A percentile compares a stretch with the other conserved stretches of the same genome.
phyloP scores from a whole-genome alignment of 768 basidiomycete species.

The Lactarius sp. region DNA sequence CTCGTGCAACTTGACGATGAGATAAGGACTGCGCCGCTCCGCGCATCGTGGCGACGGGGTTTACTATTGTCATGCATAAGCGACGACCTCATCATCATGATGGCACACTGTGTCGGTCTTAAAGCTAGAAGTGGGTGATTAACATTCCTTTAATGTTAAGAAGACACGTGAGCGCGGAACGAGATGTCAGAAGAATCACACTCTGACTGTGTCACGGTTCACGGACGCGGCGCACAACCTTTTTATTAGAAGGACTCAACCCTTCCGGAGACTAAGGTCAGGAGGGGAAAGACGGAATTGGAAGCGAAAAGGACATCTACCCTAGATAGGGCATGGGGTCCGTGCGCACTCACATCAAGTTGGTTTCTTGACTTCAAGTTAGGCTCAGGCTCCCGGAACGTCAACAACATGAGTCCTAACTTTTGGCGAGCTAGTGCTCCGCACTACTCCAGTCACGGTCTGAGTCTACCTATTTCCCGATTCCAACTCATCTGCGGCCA shows the following conservation, averaged over 20 bases:
- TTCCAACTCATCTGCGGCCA: neutral
- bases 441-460: neutral
- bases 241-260: neutral
- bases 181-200: neutral
- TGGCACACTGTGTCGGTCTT: too few species aligned
- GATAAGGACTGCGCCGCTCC: neutral
- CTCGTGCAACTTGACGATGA: neutral
- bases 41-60: neutral
- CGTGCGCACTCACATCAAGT: neutral
- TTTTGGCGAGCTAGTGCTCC: neutral
- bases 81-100: neutral
- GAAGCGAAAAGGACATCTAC: neutral
- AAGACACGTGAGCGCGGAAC: neutral
- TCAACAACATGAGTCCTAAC: neutral
- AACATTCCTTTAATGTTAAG: neutral
- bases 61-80: conserved; percentile 1
- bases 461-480: neutral
- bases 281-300: neutral
- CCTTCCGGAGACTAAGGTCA: neutral
- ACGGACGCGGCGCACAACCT: neutral
- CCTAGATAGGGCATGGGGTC: neutral
- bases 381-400: neutral
- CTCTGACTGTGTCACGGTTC: neutral
- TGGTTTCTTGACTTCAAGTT: neutral
- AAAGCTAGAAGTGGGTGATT: neutral